Percentiles rank a stretch among this genome's conserved stretches.
These are phyloP conservation scores for Aspergillus mulundensis DNA, from an alignment of 495 filamentous ascomycete species.

Conservation along the genomic window DNA sequence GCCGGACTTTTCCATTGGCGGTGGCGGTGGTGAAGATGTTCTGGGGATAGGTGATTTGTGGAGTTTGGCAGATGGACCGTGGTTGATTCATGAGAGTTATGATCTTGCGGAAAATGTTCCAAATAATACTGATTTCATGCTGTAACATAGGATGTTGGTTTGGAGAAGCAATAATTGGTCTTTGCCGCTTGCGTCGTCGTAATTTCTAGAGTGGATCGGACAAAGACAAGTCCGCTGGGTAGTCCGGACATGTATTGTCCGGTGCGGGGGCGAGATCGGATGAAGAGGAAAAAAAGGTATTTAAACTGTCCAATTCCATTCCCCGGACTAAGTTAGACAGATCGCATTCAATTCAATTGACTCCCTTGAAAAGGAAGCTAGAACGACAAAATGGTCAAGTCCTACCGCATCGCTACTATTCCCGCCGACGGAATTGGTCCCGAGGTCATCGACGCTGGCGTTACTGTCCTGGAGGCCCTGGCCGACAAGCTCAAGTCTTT, in stretches of 20 bases:
- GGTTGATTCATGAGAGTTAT: slow-evolving; percentile 36
- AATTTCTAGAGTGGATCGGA: neutral
- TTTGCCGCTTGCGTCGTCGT: neutral
- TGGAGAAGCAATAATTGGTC: neutral
- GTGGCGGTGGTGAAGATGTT: slow-evolving; percentile 1
- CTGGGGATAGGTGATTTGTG: slow-evolving; percentile 29
- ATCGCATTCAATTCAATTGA: neutral
- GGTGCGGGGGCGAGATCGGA: slow-evolving; percentile 2
- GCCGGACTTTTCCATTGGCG: neutral
- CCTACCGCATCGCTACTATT: slow-evolving; percentile 48
- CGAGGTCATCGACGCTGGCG: slow-evolving; percentile 50
- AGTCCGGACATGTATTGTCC: slow-evolving; percentile 7
- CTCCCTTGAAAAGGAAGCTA: too few species aligned
- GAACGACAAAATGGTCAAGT: slow-evolving; percentile 3
- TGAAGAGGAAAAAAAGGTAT: slow-evolving; percentile 1
- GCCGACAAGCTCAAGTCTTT: slow-evolving; percentile 43
- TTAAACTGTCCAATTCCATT: neutral
- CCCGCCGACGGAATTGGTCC: slow-evolving; percentile 53
- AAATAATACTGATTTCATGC: neutral
- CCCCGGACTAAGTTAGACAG: neutral
- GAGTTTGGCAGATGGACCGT: slow-evolving; percentile 41
- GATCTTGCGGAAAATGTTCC: slow-evolving; percentile 6
- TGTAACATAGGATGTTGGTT: neutral
- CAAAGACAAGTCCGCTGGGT: slow-evolving; percentile 13
- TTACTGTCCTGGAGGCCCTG: slow-evolving; percentile 42